These are phyloP conservation scores for Globisporangium camurandrum DNA, from an alignment of 352 stramenopile genomes.

Conservation along the genomic window DNA sequence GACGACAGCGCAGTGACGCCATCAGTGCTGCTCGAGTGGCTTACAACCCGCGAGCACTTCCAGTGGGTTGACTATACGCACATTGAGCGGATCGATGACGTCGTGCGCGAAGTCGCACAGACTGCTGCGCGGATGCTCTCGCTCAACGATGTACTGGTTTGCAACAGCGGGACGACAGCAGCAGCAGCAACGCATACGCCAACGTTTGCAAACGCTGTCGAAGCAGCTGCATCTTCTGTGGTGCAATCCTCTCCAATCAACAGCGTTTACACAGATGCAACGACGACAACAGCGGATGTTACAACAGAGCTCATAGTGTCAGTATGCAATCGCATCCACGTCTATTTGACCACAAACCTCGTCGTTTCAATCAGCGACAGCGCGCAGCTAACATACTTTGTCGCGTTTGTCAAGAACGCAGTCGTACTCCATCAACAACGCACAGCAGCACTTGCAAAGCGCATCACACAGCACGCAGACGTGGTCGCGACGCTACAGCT, in stretches of 20 bases:
- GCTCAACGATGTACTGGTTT: not conserved
- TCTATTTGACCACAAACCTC: not conserved
- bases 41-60: constrained; percentile 5
- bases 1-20: not conserved
- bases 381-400: constrained; percentile 6
- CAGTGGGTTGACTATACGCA: constrained; percentile 12
- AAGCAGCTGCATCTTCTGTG: no score
- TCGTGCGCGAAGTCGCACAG: constrained; percentile 5
- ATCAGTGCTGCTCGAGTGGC: constrained; percentile 1
- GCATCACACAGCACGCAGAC: not conserved
- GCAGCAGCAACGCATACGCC: no score
- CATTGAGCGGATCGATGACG: not conserved
- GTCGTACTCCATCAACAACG: constrained; percentile 4
- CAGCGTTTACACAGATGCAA: no score
- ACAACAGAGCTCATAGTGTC: not conserved
- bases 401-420: constrained; percentile 15
- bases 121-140: not conserved
- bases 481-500: no score
- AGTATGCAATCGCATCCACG: constrained; percentile 5
- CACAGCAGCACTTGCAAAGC: not conserved
- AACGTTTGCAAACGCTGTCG: not conserved
- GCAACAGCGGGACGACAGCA: no score
- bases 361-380: constrained; percentile 1
- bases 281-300: not conserved
- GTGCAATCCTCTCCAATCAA: no score